These are phyloP conservation scores for Zasmidium citrigriseum DNA, from an alignment of 2,329 filamentous ascomycete species.

Conservation along the genomic window DNA sequence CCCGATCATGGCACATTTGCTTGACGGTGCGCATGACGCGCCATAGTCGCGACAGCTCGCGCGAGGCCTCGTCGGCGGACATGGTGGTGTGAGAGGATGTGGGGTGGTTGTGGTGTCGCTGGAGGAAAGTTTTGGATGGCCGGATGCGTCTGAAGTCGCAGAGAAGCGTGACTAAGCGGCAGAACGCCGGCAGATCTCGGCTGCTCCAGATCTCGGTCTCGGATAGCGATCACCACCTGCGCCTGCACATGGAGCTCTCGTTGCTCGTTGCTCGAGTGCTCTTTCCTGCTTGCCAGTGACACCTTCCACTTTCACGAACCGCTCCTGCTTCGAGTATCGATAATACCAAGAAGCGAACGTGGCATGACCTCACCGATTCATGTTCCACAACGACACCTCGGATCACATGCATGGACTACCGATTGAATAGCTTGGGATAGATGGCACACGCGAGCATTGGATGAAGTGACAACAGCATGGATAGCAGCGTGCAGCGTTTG, in stretches of 20 bases:
- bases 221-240: background rate
- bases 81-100: conserved; percentile 17
- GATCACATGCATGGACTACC: conserved; percentile 1
- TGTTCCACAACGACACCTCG: background rate
- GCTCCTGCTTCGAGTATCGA: background rate
- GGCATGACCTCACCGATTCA: background rate
- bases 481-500: conserved; percentile 82
- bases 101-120: background rate
- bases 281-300: background rate
- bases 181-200: no score
- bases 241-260: no score
- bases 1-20: conserved; percentile 91
- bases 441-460: background rate
- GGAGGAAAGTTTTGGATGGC: background rate
- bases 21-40: conserved; percentile 90
- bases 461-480: conserved; percentile 59
- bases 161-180: conserved; percentile 1
- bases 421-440: background rate
- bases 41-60: conserved; percentile 69
- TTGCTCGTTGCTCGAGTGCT: background rate
- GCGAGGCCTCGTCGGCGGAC: conserved; percentile 27
- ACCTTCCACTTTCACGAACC: background rate
- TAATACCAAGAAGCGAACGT: no score
- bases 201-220: background rate
- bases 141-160: background rate